phyloP scores from a whole-genome alignment of 768 basidiomycete species.

The Pilatotrama ljubarskyi region DNA sequence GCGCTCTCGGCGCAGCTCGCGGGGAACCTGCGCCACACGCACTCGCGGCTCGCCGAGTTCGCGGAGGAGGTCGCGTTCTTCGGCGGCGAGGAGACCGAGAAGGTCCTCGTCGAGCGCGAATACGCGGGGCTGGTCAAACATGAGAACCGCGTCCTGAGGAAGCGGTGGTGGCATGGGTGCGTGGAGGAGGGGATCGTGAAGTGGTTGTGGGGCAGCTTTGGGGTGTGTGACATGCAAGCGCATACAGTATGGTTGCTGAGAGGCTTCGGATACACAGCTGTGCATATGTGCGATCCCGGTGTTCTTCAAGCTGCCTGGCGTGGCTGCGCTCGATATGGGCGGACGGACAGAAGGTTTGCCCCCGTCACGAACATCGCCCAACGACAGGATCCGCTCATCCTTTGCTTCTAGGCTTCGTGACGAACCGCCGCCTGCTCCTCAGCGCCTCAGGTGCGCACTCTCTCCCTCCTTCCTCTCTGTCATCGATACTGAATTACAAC shows the following conservation, averaged over 20 bases:
- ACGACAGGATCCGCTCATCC: neutral
- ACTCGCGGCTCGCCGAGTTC: slow-evolving; percentile 88
- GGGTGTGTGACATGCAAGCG: slow-evolving; percentile 48
- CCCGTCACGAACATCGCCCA: too few species aligned
- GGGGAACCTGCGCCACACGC: slow-evolving; percentile 87
- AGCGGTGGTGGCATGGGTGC: slow-evolving; percentile 88
- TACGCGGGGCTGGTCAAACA: slow-evolving; percentile 86
- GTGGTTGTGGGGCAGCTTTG: slow-evolving; percentile 95
- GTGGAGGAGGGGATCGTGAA: slow-evolving; percentile 96
- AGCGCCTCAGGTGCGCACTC: slow-evolving; percentile 69
- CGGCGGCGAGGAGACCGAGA: slow-evolving; percentile 87
- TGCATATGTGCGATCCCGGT: slow-evolving; percentile 92
- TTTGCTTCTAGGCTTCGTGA: slow-evolving; percentile 77
- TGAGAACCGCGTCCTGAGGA: slow-evolving; percentile 74
- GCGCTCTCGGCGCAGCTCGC: slow-evolving; percentile 86
- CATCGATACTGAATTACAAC: neutral
- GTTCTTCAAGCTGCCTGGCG: slow-evolving; percentile 84
- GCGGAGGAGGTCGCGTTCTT: slow-evolving; percentile 89
- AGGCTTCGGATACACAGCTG: slow-evolving; percentile 43
- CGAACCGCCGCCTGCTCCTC: slow-evolving; percentile 86
- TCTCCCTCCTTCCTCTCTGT: neutral
- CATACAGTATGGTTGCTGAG: neutral
- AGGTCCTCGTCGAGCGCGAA: slow-evolving; percentile 85
- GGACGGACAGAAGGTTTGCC: slow-evolving; percentile 79
- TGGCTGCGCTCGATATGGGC: slow-evolving; percentile 68